Conservation (phyloP, 192 early-diverging fungal genomes). For the Gigaspora rosea region DNA sequence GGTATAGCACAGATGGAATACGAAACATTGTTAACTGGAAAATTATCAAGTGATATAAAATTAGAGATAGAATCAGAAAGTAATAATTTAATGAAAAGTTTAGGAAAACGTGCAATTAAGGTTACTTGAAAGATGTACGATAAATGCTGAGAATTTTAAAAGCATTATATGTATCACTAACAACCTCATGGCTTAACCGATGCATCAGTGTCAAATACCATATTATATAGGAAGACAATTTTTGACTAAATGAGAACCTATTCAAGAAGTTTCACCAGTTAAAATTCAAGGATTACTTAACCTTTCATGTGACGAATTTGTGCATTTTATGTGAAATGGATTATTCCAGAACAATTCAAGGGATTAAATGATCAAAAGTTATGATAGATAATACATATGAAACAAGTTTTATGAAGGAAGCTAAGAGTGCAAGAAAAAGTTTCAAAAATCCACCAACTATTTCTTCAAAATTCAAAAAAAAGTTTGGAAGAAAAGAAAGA, state of each 20-base stretch:
- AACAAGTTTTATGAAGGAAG: slow-evolving; percentile 5
- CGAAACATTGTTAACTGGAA: neutral
- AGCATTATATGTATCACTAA: slow-evolving; percentile 64
- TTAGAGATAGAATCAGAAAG: neutral
- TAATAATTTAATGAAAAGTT: slow-evolving; percentile 20
- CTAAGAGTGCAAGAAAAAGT: neutral
- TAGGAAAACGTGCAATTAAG: slow-evolving; percentile 52
- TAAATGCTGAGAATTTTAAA: slow-evolving; percentile 61
- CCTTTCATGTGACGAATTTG: slow-evolving; percentile 59
- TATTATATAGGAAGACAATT: slow-evolving; percentile 58
- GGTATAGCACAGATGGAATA: neutral
- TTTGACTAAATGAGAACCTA: slow-evolving; percentile 30
- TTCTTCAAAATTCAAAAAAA: too few species aligned
- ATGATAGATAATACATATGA: neutral
- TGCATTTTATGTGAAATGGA: slow-evolving; percentile 81
- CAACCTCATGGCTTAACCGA: slow-evolving; percentile 48
- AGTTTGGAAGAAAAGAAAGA: too few species aligned
- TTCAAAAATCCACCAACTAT: neutral
- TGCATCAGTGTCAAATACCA: slow-evolving; percentile 61
- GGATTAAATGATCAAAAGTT: slow-evolving; percentile 37
- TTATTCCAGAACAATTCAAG: slow-evolving; percentile 63
- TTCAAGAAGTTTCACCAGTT: slow-evolving; percentile 55
- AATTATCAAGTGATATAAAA: neutral
- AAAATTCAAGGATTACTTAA: slow-evolving; percentile 49
- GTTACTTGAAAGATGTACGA: slow-evolving; percentile 50